These are phyloP conservation scores for Neurospora sp. DNA, from an alignment of 495 filamentous ascomycete genomes.

Conservation along the genomic window DNA sequence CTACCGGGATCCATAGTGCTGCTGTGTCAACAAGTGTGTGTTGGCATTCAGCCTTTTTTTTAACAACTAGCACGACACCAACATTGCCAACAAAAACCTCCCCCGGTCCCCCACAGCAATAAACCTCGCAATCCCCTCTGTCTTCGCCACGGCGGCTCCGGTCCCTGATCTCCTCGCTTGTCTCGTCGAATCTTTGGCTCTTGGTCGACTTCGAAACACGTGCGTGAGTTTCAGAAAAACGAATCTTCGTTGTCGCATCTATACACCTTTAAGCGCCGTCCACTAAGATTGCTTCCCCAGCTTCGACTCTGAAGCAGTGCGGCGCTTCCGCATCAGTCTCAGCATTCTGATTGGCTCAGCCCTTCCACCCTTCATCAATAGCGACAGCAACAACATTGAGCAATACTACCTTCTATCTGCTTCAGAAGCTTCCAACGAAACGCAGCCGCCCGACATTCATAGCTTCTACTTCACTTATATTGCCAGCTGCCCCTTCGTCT, in stretches of 20 bases:
- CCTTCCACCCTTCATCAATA: constrained; percentile 12
- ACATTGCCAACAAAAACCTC: neutral
- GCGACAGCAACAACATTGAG: constrained; percentile 1
- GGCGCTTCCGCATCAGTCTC: constrained; percentile 22
- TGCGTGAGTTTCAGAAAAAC: constrained; percentile 9
- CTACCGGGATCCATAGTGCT: neutral
- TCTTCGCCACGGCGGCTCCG: neutral
- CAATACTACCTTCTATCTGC: constrained; percentile 1
- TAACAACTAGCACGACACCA: neutral
- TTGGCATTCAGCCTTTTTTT: neutral
- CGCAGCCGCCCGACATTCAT: constrained; percentile 5
- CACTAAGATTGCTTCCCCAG: constrained; percentile 12
- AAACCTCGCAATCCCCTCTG: neutral
- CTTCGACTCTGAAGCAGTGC: constrained; percentile 15
- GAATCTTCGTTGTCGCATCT: constrained; percentile 12
- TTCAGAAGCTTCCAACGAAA: constrained; percentile 2
- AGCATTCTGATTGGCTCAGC: constrained; percentile 18
- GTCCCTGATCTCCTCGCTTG: neutral
- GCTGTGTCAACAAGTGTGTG: neutral
- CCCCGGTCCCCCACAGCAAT: neutral
- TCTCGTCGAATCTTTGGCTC: constrained; percentile 1
- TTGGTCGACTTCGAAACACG: neutral
- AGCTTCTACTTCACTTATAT: constrained; percentile 15
- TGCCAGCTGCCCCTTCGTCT: constrained; percentile 4
- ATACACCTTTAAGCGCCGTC: constrained; percentile 24